Percentiles rank a stretch among this genome's conserved stretches.
These are phyloP conservation scores for Phytophthora kernoviae DNA, from an alignment of 352 stramenopile genomes.

Conservation along the genomic window DNA sequence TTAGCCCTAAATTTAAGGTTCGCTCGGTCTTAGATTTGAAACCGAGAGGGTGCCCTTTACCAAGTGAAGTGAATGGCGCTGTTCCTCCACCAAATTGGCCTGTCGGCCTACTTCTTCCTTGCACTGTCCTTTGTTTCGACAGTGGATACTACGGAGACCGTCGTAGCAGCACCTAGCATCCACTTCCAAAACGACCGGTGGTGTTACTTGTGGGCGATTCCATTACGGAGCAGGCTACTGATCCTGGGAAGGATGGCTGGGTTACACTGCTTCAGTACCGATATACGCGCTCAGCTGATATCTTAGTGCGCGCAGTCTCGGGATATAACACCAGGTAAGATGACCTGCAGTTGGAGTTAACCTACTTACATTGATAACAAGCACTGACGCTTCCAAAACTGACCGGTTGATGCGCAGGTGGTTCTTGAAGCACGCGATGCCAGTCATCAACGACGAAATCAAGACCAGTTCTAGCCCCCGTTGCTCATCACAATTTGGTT, in stretches of 20 bases:
- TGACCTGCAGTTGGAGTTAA: too few relatives aligned
- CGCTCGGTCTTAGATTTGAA: too few relatives aligned
- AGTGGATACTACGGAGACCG: not conserved
- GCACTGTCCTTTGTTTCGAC: not conserved
- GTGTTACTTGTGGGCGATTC: constrained; percentile 45
- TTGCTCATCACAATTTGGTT: constrained; percentile 31
- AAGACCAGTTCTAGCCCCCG: constrained; percentile 18
- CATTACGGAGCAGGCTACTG: constrained; percentile 36
- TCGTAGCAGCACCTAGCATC: constrained; percentile 5
- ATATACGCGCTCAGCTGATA: constrained; percentile 42
- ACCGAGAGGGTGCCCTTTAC: too few relatives aligned
- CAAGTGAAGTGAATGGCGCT: not conserved
- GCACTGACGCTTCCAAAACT: too few relatives aligned
- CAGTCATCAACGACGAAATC: constrained; percentile 22
- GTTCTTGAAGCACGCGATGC: constrained; percentile 21
- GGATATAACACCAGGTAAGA: constrained; percentile 40
- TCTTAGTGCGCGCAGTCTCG: constrained; percentile 41
- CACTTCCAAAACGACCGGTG: constrained; percentile 29
- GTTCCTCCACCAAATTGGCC: too few relatives aligned
- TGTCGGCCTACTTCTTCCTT: not conserved
- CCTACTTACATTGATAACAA: too few relatives aligned
- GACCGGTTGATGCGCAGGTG: not conserved
- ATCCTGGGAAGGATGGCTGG: constrained; percentile 36
- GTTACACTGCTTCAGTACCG: constrained; percentile 29
- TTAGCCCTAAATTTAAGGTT: too few relatives aligned